These are phyloP conservation scores for Sanghuangporus baumii DNA, from an alignment of 1,284 basidiomycete genomes.

Conservation along the genomic window DNA sequence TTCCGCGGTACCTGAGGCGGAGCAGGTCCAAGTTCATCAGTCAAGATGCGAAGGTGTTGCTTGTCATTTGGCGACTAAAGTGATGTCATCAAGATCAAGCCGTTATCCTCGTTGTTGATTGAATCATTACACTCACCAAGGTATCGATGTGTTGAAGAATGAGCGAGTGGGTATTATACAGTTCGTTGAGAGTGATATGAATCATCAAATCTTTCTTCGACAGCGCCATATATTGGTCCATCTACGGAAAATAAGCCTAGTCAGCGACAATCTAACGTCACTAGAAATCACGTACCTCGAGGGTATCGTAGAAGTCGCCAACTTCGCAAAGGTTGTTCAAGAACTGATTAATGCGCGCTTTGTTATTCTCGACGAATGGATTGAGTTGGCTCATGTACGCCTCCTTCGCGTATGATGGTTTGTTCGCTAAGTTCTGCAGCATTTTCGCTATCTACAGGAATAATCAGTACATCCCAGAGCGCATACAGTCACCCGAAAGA, in stretches of 20 bases:
- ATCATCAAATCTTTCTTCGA: conserved; percentile 99
- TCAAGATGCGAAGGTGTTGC: conserved; percentile 92
- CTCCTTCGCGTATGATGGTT: conserved; percentile 97
- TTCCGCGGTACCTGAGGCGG: conserved; percentile 95
- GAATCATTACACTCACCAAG: conserved; percentile 52
- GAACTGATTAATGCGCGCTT: conserved; percentile 94
- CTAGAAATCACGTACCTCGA: conserved; percentile 63
- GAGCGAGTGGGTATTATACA: conserved; percentile 97
- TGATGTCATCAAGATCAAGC: not conserved
- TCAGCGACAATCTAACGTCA: conserved; percentile 1
- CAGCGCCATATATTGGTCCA: conserved; percentile 99
- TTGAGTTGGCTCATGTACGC: conserved; percentile 98
- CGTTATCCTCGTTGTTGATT: conserved; percentile 1
- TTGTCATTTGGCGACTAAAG: conserved; percentile 92
- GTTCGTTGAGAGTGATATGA: conserved; percentile 97
- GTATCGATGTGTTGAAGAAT: conserved; percentile 94
- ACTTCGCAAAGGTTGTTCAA: conserved; percentile 96
- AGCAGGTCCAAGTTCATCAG: conserved; percentile 91
- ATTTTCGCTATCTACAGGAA: conserved; percentile 89
- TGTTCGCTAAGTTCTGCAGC: conserved; percentile 98
- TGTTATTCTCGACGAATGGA: conserved; percentile 98
- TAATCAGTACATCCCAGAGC: conserved; percentile 9
- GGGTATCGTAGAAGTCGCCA: conserved; percentile 97
- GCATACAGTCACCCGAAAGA: not conserved
- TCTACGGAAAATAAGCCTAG: conserved; percentile 41